Percentiles rank a stretch among this genome's conserved stretches.
These are phyloP conservation scores for Cyclanthera cordifolia DNA, from an alignment of 306 rosid genomes.

Conservation along the genomic window DNA sequence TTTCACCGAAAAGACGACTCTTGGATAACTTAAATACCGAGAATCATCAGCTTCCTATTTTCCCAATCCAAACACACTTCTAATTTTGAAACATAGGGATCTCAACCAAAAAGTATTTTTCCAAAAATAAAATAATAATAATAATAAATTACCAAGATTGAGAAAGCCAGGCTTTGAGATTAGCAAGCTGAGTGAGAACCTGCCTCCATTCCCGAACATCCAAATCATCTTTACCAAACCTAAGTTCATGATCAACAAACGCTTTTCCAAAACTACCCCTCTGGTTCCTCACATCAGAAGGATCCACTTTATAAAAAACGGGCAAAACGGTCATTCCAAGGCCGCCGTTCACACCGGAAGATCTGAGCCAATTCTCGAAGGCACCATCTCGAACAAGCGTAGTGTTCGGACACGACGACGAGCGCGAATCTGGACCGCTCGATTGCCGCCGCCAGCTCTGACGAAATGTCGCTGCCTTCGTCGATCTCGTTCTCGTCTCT, in stretches of 20 bases:
- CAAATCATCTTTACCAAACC: background rate
- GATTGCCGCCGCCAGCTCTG: background rate
- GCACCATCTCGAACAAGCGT: background rate
- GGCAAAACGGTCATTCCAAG: background rate
- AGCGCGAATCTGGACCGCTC: background rate
- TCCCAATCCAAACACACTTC: too few species aligned
- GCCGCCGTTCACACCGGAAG: background rate
- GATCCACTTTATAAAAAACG: constrained; percentile 12
- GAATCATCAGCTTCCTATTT: too few species aligned
- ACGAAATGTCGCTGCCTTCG: background rate
- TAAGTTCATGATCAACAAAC: background rate
- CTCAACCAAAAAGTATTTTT: too few species aligned
- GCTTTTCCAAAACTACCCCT: background rate
- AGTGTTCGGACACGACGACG: background rate
- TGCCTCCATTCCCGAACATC: background rate
- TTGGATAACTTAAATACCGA: too few species aligned
- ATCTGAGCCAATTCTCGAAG: background rate
- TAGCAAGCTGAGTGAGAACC: background rate
- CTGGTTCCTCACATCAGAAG: background rate
- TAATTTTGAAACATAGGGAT: too few species aligned
- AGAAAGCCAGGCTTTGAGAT: background rate
- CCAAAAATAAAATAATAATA: too few species aligned
- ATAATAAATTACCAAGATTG: background rate
- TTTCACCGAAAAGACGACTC: too few species aligned
- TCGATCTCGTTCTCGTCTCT: background rate